Evolutionary conservation across 2,329 filamentous ascomycete genomes (phyloP), one percentile per base, ranked within the genome.

Genomic region (Sporothrix inflata): DNA sequence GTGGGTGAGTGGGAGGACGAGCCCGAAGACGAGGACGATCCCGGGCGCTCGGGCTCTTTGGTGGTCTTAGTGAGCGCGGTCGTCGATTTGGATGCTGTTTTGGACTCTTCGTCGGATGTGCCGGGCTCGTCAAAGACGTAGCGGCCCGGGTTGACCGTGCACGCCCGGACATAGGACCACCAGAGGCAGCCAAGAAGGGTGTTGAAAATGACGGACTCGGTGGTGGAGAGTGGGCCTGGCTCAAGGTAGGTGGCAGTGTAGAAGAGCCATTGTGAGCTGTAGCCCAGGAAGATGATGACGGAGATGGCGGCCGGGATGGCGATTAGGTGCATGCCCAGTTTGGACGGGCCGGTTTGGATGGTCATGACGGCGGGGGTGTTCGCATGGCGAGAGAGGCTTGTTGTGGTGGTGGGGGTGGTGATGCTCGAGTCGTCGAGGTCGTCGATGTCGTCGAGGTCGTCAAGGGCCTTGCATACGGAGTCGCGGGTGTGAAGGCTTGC

Each of bases 201-300:
- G 82, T 96, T 95, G 82, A 94, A 92, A 74, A 86, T 79, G 77
- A 88, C 80, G 14, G 86, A 83, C 79, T 95, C 85, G 72, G 81
- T 79, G 72, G 79, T 80, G 4, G 86, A 86, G 30, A 92, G 83
- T 1, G 91, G 89, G 1, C 88, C 89, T 0, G 89, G 89, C 12
- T 85, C 83, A 74, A 92, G 85, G 74, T 86, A 83, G 1, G 86
- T 84, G 45, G 88, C 85, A 74, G 87, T 82, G 75, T 86, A 80
- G 79, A 95, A 92, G 63, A 95, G 84, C 78, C 85, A 87, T 81
- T 95, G 93, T 4, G 92, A 91, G 66, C 88, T 87, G 82, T 91
- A 93, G 74, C 89, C 88, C 3, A 94, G 86, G 78, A 94, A 92
- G 70, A 82, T 78, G 73, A 94, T 91, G 16, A 95, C 82, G 8